These are phyloP conservation scores for Colletotrichum sp. DNA, from an alignment of 2,329 filamentous ascomycete genomes.

Conservation along the genomic window DNA sequence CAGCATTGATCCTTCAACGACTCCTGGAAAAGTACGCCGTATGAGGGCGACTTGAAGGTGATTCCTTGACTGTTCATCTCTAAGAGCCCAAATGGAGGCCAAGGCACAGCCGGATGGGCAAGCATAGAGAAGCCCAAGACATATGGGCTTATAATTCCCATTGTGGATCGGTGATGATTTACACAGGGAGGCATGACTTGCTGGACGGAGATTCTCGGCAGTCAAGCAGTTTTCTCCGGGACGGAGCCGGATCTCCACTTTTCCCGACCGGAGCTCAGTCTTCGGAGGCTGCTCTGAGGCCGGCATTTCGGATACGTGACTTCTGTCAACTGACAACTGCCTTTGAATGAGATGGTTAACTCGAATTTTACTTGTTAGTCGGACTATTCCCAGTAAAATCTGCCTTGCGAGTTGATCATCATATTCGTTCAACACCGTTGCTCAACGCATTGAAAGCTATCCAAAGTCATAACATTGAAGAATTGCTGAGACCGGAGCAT, in stretches of 20 bases:
- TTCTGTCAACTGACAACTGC: neutral
- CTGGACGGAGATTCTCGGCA: neutral
- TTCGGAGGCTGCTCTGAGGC: too few relatives aligned
- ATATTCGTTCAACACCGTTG: neutral
- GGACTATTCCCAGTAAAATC: neutral
- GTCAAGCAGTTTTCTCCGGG: neutral
- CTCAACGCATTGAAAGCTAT: neutral
- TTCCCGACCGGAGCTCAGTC: neutral
- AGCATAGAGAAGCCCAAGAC: too few relatives aligned
- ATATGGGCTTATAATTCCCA: too few relatives aligned
- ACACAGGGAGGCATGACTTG: neutral
- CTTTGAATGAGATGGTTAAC: accelerated
- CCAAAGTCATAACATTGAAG: neutral
- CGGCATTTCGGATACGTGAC: neutral
- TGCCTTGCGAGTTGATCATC: neutral
- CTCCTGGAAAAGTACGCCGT: too few relatives aligned
- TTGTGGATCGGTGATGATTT: too few relatives aligned
- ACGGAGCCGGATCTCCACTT: neutral
- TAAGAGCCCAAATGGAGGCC: too few relatives aligned
- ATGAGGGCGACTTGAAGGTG: too few relatives aligned
- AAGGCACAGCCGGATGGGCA: too few relatives aligned
- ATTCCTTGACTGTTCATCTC: too few relatives aligned
- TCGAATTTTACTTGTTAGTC: accelerated
- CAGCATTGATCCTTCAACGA: too few relatives aligned
- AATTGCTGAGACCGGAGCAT: neutral